Percentiles rank a stretch among this genome's conserved stretches.
These are phyloP conservation scores for Asclepias syriaca DNA, from an alignment of 257 asterid genomes.

Conservation along the genomic window DNA sequence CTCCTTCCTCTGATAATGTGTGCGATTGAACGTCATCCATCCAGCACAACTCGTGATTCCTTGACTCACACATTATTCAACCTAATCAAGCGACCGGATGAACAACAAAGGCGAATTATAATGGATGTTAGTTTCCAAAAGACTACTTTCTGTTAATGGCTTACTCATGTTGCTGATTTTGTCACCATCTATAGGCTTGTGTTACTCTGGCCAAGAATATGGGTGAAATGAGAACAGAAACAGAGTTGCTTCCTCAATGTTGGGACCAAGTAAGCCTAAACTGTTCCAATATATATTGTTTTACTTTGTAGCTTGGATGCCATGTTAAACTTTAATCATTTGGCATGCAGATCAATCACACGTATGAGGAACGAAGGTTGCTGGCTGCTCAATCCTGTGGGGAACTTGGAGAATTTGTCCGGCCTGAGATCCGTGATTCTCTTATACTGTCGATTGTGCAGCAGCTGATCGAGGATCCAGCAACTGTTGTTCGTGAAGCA, in stretches of 20 bases:
- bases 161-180: conserved; percentile 20
- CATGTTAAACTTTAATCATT: conserved; percentile 13
- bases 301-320: conserved; percentile 1
- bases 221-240: conserved; percentile 94
- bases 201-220: conserved; percentile 91
- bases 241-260: conserved; percentile 96
- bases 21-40: conserved; percentile 97
- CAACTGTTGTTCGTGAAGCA: conserved; percentile 96
- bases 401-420: conserved; percentile 89
- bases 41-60: conserved; percentile 78
- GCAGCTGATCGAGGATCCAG: conserved; percentile 97
- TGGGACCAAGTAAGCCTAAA: conserved; percentile 88
- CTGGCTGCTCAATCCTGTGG: conserved; percentile 99
- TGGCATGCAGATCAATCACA: conserved; percentile 82
- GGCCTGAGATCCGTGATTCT: conserved; percentile 98
- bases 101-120: conserved; percentile 86
- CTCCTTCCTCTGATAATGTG: conserved; percentile 99
- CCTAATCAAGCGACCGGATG: conserved; percentile 99
- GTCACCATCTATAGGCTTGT: conserved; percentile 65
- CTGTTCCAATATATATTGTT: conserved; percentile 6
- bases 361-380: conserved; percentile 96
- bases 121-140: conserved; percentile 78
- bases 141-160: neutral
- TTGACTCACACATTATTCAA: conserved; percentile 97
- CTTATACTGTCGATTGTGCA: conserved; percentile 96